Base-by-base conservation (phyloP, 2,329 filamentous ascomycete species). In the Lachnellula occidentalis region DNA sequence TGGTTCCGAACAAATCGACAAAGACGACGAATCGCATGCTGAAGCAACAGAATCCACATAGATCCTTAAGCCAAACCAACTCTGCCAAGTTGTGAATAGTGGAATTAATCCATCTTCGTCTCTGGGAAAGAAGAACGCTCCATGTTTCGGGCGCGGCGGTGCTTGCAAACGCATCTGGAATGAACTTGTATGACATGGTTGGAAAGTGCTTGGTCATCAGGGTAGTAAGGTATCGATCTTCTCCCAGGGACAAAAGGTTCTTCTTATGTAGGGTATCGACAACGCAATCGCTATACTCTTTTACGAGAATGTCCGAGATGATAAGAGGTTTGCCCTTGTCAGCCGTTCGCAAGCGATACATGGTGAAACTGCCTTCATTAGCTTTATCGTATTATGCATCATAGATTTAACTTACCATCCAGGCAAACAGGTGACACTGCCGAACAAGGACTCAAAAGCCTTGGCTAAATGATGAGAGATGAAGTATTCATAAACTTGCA, bases 401-500 rank as follows among this genome's bases (percentile, higher is more conserved):
- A 3, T 11, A 12, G 12, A 9, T 15, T 53, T 27, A 2, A 39
- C 89, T 76, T 83, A 96, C 92, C 94, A 99, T 81, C 94, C 94
- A 61, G 94, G 94, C 76, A 99, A 85, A 86, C 94, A 99, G 56
- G 94, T 99, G 58, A 99, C 94, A 71, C 90, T 95, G 69, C 92
- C 94, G 68, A 99, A 99, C 57, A 99, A 82, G 57, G 91, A 96
- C 71, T 99, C 94, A 69, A 99, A 99, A 58, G 94, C 90, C 76
- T 99, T 99, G 51, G 94, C 80, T 70, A 99, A 76, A 73, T 99
- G 88, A 78, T 99, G 94, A 31, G 94, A 97, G 69, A 99, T 99
- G 72, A 92, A 99, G 78, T 99, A 99, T 72, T 99, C 94, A 75
- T 99, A 99, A 61, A 99, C 94, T 72, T 99, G 94, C 67, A 99